Conservation (phyloP, 1,284 basidiomycete species). For the Rhodofomes roseus region DNA sequence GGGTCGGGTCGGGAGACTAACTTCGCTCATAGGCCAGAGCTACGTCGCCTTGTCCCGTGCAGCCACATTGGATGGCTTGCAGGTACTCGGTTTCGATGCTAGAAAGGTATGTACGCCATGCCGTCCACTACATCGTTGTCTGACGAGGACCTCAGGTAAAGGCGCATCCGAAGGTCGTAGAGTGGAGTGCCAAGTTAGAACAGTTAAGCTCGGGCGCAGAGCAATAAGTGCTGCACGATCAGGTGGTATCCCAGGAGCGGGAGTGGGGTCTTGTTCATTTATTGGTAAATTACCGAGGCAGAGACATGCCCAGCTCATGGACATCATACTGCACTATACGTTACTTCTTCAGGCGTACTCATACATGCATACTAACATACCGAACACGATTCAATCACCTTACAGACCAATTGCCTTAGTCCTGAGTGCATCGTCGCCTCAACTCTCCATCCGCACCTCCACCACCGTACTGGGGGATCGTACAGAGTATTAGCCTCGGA, state of each 20-base stretch:
- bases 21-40: slow-evolving; percentile 62
- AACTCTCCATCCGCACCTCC: no score
- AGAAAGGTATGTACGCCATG: slow-evolving; percentile 50
- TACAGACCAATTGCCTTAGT: no score
- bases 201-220: not conserved
- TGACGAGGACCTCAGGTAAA: slow-evolving; percentile 44
- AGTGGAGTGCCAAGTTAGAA: slow-evolving; percentile 65
- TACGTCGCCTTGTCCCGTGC: slow-evolving; percentile 97
- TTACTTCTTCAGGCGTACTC: not conserved
- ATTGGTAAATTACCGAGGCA: slow-evolving; percentile 4
- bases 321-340: not conserved
- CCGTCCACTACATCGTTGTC: not conserved
- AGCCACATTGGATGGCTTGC: slow-evolving; percentile 86
- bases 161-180: slow-evolving; percentile 66
- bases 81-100: slow-evolving; percentile 84
- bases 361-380: not conserved
- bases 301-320: not conserved
- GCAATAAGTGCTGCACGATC: not conserved
- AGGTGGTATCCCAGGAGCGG: slow-evolving; percentile 1
- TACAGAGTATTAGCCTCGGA: no score
- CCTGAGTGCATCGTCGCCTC: no score
- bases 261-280: slow-evolving; percentile 5
- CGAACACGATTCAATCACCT: no score
- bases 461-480: no score
- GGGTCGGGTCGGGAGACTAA: slow-evolving; percentile 1